Base-by-base conservation (phyloP, 805 yeast genomes). In the Candida michaelii region DNA sequence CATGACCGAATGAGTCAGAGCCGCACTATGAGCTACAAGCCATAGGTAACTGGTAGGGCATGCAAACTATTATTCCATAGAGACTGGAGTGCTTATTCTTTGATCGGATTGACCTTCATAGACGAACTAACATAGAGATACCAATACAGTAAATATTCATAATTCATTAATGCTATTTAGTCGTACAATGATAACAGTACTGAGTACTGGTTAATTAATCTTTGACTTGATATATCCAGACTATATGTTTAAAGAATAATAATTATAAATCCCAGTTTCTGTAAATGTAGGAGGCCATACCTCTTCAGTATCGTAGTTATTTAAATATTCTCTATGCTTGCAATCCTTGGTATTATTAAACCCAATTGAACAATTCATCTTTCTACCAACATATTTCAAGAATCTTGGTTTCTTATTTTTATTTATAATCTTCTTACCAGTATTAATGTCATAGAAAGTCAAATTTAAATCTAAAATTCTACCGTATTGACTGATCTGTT, bases 361-460 rank as follows among this genome's bases (percentile, higher is more conserved):
- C 3, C 82, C 81, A 36, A 69, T 63, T n/a, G 79, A 72, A 48
- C 81, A 76, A 52, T 74, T 77, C 47, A 79, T 71, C 50, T 79
- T 79, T 35, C 74, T 62, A 8, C 77, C 69, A 1, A 79, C 81
- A 49, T 69, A 79, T 53, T 73, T 76, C 47, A 79, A 62, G 49
- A 78, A 79, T 24, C 50, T 53, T 4, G 82, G 82, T 44, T 70
- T 70, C 39, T 65, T 64, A 17, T 67, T 57, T 45, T 70, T 72
- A 13, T 69, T 67, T 31, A 66, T 65, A 15, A 81, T 75, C 54
- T 79, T 82, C 47, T 78, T 71, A 9, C 90, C 90, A 0, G 85
- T 77, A 21, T 75, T 71, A 36, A 78, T 64, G 62, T 84, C 89
- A 53, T 80, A 84, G 53, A 71, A 77, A 3, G 80, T 71, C 39